These are phyloP conservation scores for Moricandia moricandioides DNA, from an alignment of 345 rosid genomes.

Conservation along the genomic window DNA sequence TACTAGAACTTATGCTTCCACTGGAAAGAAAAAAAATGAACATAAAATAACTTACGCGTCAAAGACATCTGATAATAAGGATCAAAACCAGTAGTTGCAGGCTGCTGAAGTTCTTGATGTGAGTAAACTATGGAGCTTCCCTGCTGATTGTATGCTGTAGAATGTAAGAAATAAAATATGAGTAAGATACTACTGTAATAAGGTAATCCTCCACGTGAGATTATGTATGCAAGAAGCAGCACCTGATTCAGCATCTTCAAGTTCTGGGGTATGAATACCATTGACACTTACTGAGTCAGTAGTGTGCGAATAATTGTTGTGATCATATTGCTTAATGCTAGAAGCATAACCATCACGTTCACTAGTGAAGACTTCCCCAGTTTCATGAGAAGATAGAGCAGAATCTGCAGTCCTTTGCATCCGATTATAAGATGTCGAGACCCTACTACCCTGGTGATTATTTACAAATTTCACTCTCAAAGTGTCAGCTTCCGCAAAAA, in stretches of 20 bases:
- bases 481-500: not conserved
- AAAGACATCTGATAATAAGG: constrained; percentile 44
- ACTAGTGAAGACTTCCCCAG: constrained; percentile 41
- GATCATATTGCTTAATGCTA: constrained; percentile 43
- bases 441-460: constrained; percentile 59
- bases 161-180: constrained; percentile 16
- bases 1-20: not conserved
- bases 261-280: constrained; percentile 64
- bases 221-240: constrained; percentile 10
- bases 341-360: constrained; percentile 59
- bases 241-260: constrained; percentile 93
- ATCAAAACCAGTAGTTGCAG: constrained; percentile 41
- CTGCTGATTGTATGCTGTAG: constrained; percentile 66
- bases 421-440: constrained; percentile 52
- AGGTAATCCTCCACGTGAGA: constrained; percentile 9
- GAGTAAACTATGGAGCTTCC: constrained; percentile 51
- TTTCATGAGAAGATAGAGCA: constrained; percentile 45
- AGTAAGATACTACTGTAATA: constrained; percentile 16
- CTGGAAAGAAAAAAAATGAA: no score
- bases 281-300: constrained; percentile 62
- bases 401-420: constrained; percentile 50
- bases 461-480: not conserved
- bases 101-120: constrained; percentile 46
- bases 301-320: constrained; percentile 50
- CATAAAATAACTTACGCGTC: constrained; percentile 44